Percentiles rank a stretch among this genome's conserved stretches.
phyloP scores from a whole-genome alignment of 495 filamentous ascomycete genomes.

The Penicillium verhagenii region DNA sequence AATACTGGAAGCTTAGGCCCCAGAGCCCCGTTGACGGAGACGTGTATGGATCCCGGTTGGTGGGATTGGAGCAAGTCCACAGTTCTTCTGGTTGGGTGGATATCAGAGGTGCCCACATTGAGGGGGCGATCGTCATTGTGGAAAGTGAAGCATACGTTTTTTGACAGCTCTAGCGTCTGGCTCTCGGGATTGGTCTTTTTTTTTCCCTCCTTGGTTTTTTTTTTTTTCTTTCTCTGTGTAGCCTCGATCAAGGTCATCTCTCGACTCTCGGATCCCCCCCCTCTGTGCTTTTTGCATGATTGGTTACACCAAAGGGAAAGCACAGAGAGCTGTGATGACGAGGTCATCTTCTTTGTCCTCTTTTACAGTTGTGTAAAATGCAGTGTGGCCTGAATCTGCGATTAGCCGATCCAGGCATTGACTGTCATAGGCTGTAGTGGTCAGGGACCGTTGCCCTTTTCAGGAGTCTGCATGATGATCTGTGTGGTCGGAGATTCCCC shows the following conservation, averaged over 20 bases:
- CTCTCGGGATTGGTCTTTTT: no score
- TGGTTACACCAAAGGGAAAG: conserved; percentile 10
- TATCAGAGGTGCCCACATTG: conserved; percentile 4
- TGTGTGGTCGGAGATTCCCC: neutral
- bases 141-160: neutral
- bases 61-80: neutral
- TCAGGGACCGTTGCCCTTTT: neutral
- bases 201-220: no score
- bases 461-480: neutral
- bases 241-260: neutral
- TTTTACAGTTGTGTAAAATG: neutral
- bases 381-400: neutral
- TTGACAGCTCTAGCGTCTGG: no score
- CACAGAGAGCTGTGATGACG: neutral
- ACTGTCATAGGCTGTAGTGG: neutral
- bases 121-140: conserved; percentile 10
- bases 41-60: neutral
- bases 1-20: neutral
- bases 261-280: neutral
- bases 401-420: conserved; percentile 5
- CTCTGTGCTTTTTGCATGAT: neutral
- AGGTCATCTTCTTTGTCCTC: conserved; percentile 7
- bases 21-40: neutral
- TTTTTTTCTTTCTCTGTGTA: neutral
- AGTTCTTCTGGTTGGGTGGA: neutral